Evolutionary conservation across 352 stramenopile genomes (phyloP).

Genomic region (Phytophthora melonis): DNA sequence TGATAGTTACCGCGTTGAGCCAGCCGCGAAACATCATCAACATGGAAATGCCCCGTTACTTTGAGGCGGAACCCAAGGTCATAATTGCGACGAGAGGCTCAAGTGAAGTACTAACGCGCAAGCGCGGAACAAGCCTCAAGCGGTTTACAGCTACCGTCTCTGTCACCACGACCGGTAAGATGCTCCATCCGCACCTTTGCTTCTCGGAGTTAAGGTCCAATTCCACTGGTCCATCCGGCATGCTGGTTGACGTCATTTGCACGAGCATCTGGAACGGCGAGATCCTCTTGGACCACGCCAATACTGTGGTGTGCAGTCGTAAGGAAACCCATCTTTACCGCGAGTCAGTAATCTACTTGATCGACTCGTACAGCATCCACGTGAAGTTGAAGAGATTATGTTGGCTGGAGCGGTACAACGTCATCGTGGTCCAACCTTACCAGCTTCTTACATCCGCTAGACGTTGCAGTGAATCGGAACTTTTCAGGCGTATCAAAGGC

Average conservation of each 20-base stretch:
- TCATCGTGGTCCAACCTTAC: slow-evolving; percentile 4
- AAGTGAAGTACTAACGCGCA: too few species aligned
- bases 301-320: neutral
- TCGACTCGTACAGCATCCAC: slow-evolving; percentile 17
- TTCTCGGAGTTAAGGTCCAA: slow-evolving; percentile 24
- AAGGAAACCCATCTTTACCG: slow-evolving; percentile 17
- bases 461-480: too few species aligned
- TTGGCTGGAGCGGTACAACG: slow-evolving; percentile 7
- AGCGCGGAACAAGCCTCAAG: too few species aligned
- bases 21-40: neutral
- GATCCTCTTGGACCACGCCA: neutral
- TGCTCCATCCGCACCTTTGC: slow-evolving; percentile 12
- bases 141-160: slow-evolving; percentile 8
- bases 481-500: neutral
- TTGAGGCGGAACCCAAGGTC: slow-evolving; percentile 17
- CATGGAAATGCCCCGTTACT: slow-evolving; percentile 20
- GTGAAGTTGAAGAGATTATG: slow-evolving; percentile 11
- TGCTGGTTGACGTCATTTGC: slow-evolving; percentile 16
- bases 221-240: neutral
- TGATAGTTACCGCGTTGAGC: too few species aligned
- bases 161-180: slow-evolving; percentile 9
- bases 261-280: slow-evolving; percentile 18
- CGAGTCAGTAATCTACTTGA: slow-evolving; percentile 13
- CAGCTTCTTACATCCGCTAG: too few species aligned
- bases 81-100: slow-evolving; percentile 1